Base-by-base conservation (phyloP, 2,329 filamentous ascomycete genomes). In the Microascus cirrosus region DNA sequence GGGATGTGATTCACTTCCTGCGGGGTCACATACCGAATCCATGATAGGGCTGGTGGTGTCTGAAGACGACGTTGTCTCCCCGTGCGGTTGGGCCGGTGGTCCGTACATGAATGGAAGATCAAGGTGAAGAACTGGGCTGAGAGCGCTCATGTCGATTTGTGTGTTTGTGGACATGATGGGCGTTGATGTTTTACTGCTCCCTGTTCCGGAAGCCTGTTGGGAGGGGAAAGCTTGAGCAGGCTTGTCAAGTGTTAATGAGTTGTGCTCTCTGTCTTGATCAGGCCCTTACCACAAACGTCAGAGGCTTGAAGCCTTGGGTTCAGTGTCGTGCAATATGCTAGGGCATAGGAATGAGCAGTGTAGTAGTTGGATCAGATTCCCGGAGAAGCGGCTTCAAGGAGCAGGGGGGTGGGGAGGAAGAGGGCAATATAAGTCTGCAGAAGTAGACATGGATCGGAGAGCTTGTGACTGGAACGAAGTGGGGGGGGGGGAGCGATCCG, bases 21-120 rank as follows among this genome's bases (percentile, higher is more conserved):
- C 28, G 22, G 18, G 18, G 5, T 12, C 6, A 48, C 61, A 55
- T 57, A 63, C 62, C 36, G 58, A 57, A 8, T 61, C 59, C 53
- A 62, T 62, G 48, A 62, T 59, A 18, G 62, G 60, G 22, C 61
- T 62, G 24, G 61, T 61, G 1, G 59, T 59, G 54, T 62, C 59
- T n/a, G 61, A 63, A n/a, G 61, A 63, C 45, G 59, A 57, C 11
- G 61, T 42, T 10, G 59, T 62, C 39, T 62, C 61, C 24, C 25
- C 45, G 48, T 57, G 48, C n/a, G 28, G 22, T 32, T 57, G 55
- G 20, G 24, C 12, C 2, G 55, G 18, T 35, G 48, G 55, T 20
- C 45, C 34, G 24, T 57, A 57, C 32, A 52, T 18, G 15, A 51
- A 57, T 18, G 48, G 45, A 32, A 34, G 39, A 2, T 53, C 55